Evolutionary conservation across 371 early-diverging fungal species (phyloP).

Genomic region (Zopfochytrium polystomum): DNA sequence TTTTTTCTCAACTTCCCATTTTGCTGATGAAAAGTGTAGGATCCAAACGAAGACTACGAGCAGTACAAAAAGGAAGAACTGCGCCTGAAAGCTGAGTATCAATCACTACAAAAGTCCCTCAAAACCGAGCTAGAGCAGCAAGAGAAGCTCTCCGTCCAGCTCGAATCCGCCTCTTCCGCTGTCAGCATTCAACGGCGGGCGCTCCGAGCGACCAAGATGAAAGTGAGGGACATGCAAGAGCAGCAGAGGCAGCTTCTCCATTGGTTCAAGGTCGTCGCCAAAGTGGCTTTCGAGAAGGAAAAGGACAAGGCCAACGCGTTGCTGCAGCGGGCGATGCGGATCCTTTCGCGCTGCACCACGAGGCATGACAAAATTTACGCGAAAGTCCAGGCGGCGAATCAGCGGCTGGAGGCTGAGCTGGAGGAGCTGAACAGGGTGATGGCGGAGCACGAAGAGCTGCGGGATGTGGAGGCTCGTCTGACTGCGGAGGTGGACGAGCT

Average conservation of each 20-base stretch:
- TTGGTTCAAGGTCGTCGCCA: conserved; percentile 30
- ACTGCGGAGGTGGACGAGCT: conserved; percentile 11
- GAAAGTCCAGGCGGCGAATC: conserved; percentile 3
- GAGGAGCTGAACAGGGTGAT: not conserved
- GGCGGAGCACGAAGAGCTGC: conserved; percentile 3
- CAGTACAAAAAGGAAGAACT: conserved; percentile 17
- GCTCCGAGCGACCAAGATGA: conserved; percentile 24
- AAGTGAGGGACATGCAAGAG: conserved; percentile 22
- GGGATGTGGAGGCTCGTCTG: not conserved
- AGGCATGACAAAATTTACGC: conserved; percentile 9
- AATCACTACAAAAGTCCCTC: conserved; percentile 9
- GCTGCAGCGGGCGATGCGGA: conserved; percentile 11
- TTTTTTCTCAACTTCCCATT: too few relatives aligned
- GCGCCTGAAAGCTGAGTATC: conserved; percentile 21
- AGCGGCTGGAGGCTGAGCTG: not conserved
- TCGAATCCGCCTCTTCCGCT: conserved; percentile 17
- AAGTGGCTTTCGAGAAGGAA: conserved; percentile 29
- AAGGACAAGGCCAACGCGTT: conserved; percentile 27
- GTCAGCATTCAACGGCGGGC: conserved; percentile 19
- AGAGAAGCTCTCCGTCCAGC: conserved; percentile 9
- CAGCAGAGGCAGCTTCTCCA: conserved; percentile 21
- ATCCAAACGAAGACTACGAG: conserved; percentile 11
- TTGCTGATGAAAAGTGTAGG: too few relatives aligned
- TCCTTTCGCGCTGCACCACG: conserved; percentile 12
- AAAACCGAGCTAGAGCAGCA: conserved; percentile 18